Evolutionary conservation across 192 early-diverging fungal genomes (phyloP), one percentile per base, ranked within the genome.

Genomic region (Entomortierella beljakovae): DNA sequence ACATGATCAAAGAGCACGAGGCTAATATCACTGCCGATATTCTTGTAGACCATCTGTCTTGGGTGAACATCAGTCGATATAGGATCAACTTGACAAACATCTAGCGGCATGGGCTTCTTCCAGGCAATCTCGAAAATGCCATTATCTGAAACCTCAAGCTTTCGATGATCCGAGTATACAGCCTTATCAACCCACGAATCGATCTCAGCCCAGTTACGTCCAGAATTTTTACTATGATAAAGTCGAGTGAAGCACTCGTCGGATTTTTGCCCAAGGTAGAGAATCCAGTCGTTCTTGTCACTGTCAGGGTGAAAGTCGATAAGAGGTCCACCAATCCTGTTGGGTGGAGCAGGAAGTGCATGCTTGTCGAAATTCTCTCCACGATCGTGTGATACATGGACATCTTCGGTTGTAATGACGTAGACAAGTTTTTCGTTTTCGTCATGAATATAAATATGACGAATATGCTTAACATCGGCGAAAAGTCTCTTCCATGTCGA

Each of bases 141-240:
- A 58, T 93, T 88, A 23, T 90, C 85, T 16, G 87, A 80, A 31
- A 95, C 83, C 52, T 74, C 71, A 3, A 76, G 61, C 57, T 93
- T 89, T 42, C 67, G 59, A 1, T 90, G 80, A 29, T 59, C 81
- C 22, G 88, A 93, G 87, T 95, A 99, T 42, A 91, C 85, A 82
- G 96, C 98, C 71, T 96, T 95, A 25, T 89, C 88, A 29, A 89
- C 93, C 83, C 92, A 95, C 1, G 93, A 92, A 23, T 94, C 92
- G 37, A 98, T 79, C 38, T 82, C 73, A 35, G 75, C 84, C 96
- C 96, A 98, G 20, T 67, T 79, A 28, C 80, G 80, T 28, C 95
- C 94, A 62, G 90, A 84, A 64, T 96, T 87, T 29, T 85, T 76
- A 25, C 94, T 93, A 37, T 88, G 80, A 70, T 86, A 94, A 35